These are phyloP conservation scores for Cytospora piceae DNA, from an alignment of 2,329 filamentous ascomycete genomes.

Conservation along the genomic window DNA sequence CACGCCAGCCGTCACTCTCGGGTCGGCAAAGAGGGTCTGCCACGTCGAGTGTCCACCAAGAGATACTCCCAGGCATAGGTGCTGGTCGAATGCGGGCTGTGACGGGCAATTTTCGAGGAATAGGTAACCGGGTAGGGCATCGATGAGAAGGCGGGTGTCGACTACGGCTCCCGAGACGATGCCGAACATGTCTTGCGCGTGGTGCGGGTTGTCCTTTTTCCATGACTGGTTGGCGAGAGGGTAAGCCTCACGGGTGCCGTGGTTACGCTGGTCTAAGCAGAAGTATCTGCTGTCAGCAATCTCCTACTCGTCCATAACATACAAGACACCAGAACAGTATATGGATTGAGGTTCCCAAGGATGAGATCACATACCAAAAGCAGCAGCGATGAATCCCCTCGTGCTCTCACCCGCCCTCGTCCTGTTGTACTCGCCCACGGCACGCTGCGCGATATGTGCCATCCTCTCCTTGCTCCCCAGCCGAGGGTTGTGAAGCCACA, in stretches of 20 bases:
- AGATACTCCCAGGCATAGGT: constrained; percentile 81
- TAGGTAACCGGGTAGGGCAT: constrained; percentile 76
- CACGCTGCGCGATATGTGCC: constrained; percentile 70
- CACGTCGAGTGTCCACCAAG: constrained; percentile 88
- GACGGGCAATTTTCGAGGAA: constrained; percentile 53
- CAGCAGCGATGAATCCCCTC: constrained; percentile 74
- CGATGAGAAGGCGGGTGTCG: constrained; percentile 78
- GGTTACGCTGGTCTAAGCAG: constrained; percentile 78
- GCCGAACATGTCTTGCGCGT: constrained; percentile 92
- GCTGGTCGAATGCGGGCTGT: constrained; percentile 53
- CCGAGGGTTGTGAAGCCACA: constrained; percentile 92
- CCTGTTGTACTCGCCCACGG: constrained; percentile 70
- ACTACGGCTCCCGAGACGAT: constrained; percentile 71
- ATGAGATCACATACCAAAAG: constrained; percentile 54
- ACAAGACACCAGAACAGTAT: neutral
- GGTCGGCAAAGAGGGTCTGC: constrained; percentile 79
- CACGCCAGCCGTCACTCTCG: constrained; percentile 76
- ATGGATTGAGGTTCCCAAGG: neutral
- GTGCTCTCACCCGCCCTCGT: constrained; percentile 38
- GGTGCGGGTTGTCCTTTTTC: constrained; percentile 75
- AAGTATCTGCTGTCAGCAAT: neutral
- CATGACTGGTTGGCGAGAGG: constrained; percentile 75
- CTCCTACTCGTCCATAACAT: neutral
- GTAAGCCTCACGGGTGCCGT: constrained; percentile 74
- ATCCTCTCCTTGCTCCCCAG: constrained; percentile 73